Base-by-base conservation (phyloP, 2,329 filamentous ascomycete genomes). In the Colletotrichum musae region DNA sequence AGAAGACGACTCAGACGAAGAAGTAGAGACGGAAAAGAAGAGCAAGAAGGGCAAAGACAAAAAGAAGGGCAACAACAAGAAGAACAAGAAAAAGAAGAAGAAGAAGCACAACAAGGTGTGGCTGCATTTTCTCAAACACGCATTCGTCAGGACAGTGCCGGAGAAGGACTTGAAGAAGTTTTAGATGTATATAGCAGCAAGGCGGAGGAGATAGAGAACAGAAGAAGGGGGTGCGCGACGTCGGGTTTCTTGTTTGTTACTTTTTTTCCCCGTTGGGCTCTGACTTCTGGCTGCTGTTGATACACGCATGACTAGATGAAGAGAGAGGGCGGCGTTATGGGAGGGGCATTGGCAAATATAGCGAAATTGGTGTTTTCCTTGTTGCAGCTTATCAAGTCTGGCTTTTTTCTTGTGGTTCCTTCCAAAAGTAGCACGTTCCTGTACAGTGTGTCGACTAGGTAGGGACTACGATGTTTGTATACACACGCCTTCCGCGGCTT, bases 91-190 rank as follows among this genome's bases (percentile, higher is more conserved):
- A 73, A 84, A 85, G 61, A 87, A 87, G 75, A 84, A 86, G 64
- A 81, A 83, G 71, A 84, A 84, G 73, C 86, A 87, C 74, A 92
- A 92, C 77, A 90, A 91, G 77, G 84, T 89, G 6, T 97, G 94
- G 94, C 85, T 91, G 70, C 89, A 91, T 58, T 97, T 97, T 77
- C 82, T 97, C 32, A 80, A 84, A 68, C 89, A 94, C 64, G 94
- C 94, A 1, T 97, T 96, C 81, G 93, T 97, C 24, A 88, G 90
- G 47, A 94, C 91, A 4, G 81, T 93, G 74, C 86, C 89, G 58
- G 82, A 88, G 62, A 85, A 92, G 58, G 89, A 95, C 48, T 84
- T 97, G 43, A 81, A 87, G 75, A 80, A 85, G 72, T 73, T 84
- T 47, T 69, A 52, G 48, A 28, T 13, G 36, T n/a, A 24, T 24